phyloP scores from a whole-genome alignment of 345 rosid genomes.

The Carallia brachiata region DNA sequence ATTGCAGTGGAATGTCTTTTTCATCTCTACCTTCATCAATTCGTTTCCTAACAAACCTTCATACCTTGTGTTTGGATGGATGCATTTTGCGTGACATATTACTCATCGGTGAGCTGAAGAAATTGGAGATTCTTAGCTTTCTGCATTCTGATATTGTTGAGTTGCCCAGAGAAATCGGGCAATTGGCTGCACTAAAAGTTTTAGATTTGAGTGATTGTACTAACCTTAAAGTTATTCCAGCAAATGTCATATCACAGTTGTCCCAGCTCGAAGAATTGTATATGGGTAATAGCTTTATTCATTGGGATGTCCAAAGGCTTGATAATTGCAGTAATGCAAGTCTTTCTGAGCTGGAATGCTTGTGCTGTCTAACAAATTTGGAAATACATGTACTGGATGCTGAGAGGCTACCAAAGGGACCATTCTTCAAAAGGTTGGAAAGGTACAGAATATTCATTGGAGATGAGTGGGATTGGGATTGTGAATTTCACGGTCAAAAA shows the following conservation, averaged over 20 bases:
- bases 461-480: constrained; percentile 5
- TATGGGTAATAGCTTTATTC: constrained; percentile 17
- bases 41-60: background rate
- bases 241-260: constrained; percentile 29
- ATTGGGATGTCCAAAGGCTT: constrained; percentile 26
- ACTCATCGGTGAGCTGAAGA: background rate
- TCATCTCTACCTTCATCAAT: background rate
- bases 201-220: constrained; percentile 28
- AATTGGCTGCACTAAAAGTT: background rate
- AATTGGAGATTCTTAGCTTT: background rate
- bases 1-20: background rate
- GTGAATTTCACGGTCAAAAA: background rate
- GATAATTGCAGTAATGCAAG: constrained; percentile 4
- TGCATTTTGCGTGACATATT: background rate
- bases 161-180: background rate
- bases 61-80: background rate
- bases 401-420: background rate
- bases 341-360: constrained; percentile 16
- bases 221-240: constrained; percentile 25
- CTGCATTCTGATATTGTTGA: background rate
- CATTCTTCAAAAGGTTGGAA: constrained; percentile 5
- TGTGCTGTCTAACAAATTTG: constrained; percentile 15
- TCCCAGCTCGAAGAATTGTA: constrained; percentile 32
- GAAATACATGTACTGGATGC: constrained; percentile 11
- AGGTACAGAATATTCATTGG: constrained; percentile 24